A percentile compares a stretch with the other conserved stretches of the same genome.
phyloP scores from a whole-genome alignment of 805 yeast genomes.

The Candida caryicola region DNA sequence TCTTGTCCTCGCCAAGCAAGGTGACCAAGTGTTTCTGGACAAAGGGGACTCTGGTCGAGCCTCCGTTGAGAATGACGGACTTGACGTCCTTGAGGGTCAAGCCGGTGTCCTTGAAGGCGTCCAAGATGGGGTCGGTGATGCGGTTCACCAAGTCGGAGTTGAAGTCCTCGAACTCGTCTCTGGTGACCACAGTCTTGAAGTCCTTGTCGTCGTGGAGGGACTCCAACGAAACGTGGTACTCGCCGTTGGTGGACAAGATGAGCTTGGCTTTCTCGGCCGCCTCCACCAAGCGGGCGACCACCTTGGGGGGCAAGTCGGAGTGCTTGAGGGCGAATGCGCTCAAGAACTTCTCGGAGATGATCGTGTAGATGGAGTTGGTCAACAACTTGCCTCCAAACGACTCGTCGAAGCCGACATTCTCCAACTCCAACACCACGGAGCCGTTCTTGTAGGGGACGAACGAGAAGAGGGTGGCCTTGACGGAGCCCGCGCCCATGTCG shows the following conservation, averaged over 20 bases:
- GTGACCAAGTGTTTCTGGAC: constrained; percentile 61
- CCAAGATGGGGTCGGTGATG: constrained; percentile 52
- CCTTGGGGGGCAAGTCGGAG: constrained; percentile 42
- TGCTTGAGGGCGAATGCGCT: constrained; percentile 37
- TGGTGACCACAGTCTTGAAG: constrained; percentile 60
- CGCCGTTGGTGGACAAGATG: constrained; percentile 83
- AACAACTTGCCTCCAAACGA: constrained; percentile 73
- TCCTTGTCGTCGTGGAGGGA: constrained; percentile 71
- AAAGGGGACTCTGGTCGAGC: constrained; percentile 86
- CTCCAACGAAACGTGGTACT: constrained; percentile 75
- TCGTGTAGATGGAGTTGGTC: constrained; percentile 60
- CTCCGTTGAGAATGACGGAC: constrained; percentile 84
- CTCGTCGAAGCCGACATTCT: constrained; percentile 69
- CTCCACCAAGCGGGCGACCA: constrained; percentile 67
- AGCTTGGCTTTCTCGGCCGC: constrained; percentile 87
- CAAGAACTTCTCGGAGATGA: constrained; percentile 60
- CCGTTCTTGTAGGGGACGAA: constrained; percentile 45
- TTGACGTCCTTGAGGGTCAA: constrained; percentile 38
- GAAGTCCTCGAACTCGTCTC: constrained; percentile 75
- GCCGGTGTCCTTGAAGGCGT: constrained; percentile 43
- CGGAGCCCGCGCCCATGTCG: constrained; percentile 92
- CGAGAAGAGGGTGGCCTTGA: constrained; percentile 81
- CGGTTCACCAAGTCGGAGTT: constrained; percentile 44
- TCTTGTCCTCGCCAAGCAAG: constrained; percentile 55
- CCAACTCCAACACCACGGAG: constrained; percentile 52